Conservation (phyloP, 2,329 filamentous ascomycete species). For the Diplodia seriata region DNA sequence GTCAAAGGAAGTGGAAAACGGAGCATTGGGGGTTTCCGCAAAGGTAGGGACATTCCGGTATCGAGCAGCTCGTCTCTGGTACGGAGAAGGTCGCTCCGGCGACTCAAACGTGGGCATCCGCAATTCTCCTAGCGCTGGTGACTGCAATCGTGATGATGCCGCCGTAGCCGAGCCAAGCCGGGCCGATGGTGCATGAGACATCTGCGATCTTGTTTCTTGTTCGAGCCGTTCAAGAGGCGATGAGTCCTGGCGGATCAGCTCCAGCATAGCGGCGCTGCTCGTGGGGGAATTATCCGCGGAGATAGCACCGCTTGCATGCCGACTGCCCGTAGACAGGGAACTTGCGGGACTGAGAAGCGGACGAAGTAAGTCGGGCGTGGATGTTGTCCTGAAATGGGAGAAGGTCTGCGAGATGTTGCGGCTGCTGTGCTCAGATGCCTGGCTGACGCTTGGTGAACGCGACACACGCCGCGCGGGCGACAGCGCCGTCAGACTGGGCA, state of each 20-base stretch:
- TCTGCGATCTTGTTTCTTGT: constrained; percentile 23
- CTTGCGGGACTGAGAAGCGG: constrained; percentile 9
- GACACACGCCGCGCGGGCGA: constrained; percentile 12
- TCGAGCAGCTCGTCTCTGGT: constrained; percentile 22
- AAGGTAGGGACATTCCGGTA: constrained; percentile 27
- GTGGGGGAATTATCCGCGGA: constrained; percentile 24
- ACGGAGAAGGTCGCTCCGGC: constrained; percentile 29
- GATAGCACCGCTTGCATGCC: constrained; percentile 3
- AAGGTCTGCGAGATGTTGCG: constrained; percentile 7
- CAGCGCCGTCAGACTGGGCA: constrained; percentile 14
- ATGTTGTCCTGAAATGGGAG: constrained; percentile 15
- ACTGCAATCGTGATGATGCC: constrained; percentile 23
- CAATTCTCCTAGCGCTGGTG: constrained; percentile 2
- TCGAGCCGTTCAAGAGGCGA: constrained; percentile 32
- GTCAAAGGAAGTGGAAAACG: constrained; percentile 25
- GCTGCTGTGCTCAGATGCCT: constrained; percentile 29
- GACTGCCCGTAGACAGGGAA: constrained; percentile 2
- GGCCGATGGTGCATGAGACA: constrained; percentile 20
- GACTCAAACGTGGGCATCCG: constrained; percentile 32
- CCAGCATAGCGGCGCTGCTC: constrained; percentile 19
- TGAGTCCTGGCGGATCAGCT: constrained; percentile 21
- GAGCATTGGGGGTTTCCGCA: constrained; percentile 26
- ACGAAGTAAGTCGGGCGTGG: constrained; percentile 25
- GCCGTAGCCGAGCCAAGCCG: constrained; percentile 11
- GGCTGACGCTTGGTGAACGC: constrained; percentile 27